phyloP scores from a whole-genome alignment of 495 filamentous ascomycete genomes.

The Thozetella sp. region DNA sequence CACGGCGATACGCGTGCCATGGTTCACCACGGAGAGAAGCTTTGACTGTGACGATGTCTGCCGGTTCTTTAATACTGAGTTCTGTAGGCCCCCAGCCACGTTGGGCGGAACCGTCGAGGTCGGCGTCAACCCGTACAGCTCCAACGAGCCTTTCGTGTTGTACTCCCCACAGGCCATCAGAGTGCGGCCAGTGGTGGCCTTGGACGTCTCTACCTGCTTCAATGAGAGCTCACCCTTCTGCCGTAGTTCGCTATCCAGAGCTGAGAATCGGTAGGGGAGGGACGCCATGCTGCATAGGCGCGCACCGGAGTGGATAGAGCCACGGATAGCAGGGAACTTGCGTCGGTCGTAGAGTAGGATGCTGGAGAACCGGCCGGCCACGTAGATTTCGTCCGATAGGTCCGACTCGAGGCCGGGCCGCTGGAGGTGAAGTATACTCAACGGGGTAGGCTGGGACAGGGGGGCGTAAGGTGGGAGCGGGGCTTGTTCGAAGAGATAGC shows the following conservation, averaged over 20 bases:
- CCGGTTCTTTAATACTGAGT: conserved; percentile 66
- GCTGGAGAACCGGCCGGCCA: conserved; percentile 88
- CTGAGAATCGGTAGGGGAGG: conserved; percentile 68
- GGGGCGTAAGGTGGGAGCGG: conserved; percentile 65
- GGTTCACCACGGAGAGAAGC: conserved; percentile 79
- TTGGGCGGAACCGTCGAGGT: conserved; percentile 16
- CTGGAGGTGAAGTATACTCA: conserved; percentile 79
- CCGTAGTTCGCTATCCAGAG: conserved; percentile 53
- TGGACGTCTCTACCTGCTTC: conserved; percentile 51
- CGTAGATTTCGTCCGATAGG: conserved; percentile 68
- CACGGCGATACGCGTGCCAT: conserved; percentile 83
- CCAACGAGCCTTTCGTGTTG: conserved; percentile 87
- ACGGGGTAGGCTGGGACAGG: conserved; percentile 78
- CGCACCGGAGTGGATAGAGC: conserved; percentile 82
- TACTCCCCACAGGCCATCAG: conserved; percentile 92
- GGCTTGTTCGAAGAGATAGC: conserved; percentile 29
- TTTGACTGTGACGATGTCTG: conserved; percentile 82
- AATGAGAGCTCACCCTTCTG: conserved; percentile 52
- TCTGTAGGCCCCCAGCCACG: conserved; percentile 32
- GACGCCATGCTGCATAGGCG: conserved; percentile 76
- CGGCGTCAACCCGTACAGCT: conserved; percentile 72
- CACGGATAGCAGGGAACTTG: conserved; percentile 77
- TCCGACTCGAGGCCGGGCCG: conserved; percentile 48
- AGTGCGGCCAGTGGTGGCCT: conserved; percentile 52
- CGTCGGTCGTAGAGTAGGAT: conserved; percentile 89